These are phyloP conservation scores for Oryza meridionalis DNA, from an alignment of 176 grass and related monocot species.

Conservation along the genomic window DNA sequence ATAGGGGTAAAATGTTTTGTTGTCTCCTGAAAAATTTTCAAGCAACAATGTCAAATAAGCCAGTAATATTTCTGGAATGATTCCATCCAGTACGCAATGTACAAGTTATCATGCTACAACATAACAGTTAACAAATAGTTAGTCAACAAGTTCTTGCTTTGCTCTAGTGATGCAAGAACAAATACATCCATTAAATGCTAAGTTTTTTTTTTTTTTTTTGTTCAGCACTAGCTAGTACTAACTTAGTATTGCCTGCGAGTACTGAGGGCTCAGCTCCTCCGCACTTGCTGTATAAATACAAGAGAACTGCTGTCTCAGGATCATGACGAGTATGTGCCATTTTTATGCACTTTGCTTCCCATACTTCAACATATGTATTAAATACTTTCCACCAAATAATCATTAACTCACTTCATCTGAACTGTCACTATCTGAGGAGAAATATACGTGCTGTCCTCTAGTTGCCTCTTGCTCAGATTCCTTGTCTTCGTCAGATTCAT, in stretches of 20 bases:
- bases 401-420: constrained; percentile 11
- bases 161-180: neutral
- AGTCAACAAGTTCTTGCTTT: neutral
- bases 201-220: neutral
- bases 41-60: neutral
- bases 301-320: neutral
- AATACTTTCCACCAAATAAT: constrained; percentile 12
- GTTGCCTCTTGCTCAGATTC: neutral
- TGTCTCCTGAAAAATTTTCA: neutral
- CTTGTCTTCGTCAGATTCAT: constrained; percentile 28
- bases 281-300: neutral
- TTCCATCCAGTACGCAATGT: neutral
- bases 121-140: neutral
- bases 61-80: neutral
- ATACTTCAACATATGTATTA: neutral
- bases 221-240: neutral
- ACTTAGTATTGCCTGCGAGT: no score
- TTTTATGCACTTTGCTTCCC: neutral
- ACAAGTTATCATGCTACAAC: neutral
- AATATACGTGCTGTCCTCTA: constrained; percentile 14
- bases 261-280: neutral
- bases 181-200: neutral
- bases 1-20: neutral
- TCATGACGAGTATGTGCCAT: neutral
- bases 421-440: constrained; percentile 20